Evolutionary conservation across 1,284 basidiomycete genomes (phyloP).

Genomic region (Mrakiaceae sp.): DNA sequence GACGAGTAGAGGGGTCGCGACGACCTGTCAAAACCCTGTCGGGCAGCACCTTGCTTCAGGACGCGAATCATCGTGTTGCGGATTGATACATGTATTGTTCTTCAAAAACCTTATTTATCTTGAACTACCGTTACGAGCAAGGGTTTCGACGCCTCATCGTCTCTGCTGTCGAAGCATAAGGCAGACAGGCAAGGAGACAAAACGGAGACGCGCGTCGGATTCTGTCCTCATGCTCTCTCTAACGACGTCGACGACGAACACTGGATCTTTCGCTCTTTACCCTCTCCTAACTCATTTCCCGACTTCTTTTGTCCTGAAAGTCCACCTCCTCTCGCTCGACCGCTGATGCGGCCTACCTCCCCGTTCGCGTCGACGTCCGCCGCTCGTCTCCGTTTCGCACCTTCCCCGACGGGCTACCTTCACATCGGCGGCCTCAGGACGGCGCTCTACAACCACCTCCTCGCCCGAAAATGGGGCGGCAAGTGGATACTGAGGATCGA

Average conservation of each 20-base stretch:
- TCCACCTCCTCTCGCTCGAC: not conserved
- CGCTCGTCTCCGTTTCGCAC: conserved; percentile 69
- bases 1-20: not conserved
- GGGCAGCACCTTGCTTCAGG: not conserved
- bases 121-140: too few species aligned
- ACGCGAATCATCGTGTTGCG: not conserved
- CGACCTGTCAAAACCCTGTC: not conserved
- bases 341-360: not conserved
- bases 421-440: conserved; percentile 95
- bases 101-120: not conserved
- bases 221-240: not conserved
- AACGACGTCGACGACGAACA: too few species aligned
- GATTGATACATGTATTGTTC: not conserved
- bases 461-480: conserved; percentile 66
- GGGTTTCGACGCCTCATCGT: too few species aligned
- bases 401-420: conserved; percentile 87
- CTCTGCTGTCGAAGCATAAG: too few species aligned
- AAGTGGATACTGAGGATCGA: conserved; percentile 88
- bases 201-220: not conserved
- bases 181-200: not conserved
- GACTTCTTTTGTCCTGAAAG: not conserved
- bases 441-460: conserved; percentile 84
- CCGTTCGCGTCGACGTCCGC: not conserved
- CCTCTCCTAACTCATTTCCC: not conserved
- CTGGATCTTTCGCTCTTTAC: too few species aligned